Evolutionary conservation across 768 basidiomycete species (phyloP).

Genomic region (Psilocybe azurescens): DNA sequence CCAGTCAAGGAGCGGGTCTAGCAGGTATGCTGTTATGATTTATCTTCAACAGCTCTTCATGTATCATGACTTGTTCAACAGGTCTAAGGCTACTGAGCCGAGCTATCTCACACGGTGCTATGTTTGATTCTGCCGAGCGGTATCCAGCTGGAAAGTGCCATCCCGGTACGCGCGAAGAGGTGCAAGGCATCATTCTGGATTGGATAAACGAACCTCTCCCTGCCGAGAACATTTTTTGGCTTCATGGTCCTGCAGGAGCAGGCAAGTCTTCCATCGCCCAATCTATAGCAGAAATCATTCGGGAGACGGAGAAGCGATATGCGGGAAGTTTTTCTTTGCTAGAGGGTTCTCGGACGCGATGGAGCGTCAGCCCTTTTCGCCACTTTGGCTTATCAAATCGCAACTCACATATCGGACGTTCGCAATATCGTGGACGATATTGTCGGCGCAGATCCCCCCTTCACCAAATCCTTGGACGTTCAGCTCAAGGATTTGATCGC

Average conservation of each 20-base stretch:
- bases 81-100: not conserved
- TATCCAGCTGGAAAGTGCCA: conserved; percentile 9
- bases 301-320: not conserved
- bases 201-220: conserved; percentile 1
- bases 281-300: conserved; percentile 3
- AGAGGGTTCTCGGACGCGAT: not conserved
- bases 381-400: conserved; percentile 11
- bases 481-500: conserved; percentile 1
- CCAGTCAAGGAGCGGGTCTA: not conserved
- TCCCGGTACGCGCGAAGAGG: conserved; percentile 4
- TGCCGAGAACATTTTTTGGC: not conserved
- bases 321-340: conserved; percentile 10
- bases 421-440: not conserved
- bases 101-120: conserved; percentile 4
- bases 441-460: not conserved
- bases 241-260: conserved; percentile 11
- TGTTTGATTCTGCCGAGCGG: conserved; percentile 13
- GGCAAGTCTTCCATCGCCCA: conserved; percentile 14
- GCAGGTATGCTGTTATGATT: not conserved
- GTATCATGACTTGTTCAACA: not conserved
- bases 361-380: not conserved
- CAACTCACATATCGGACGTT: not conserved
- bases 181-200: not conserved
- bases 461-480: conserved; percentile 1
- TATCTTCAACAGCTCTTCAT: not conserved